Evolutionary conservation across 1,284 basidiomycete genomes (phyloP).

Genomic region (Tilletia walkeri): DNA sequence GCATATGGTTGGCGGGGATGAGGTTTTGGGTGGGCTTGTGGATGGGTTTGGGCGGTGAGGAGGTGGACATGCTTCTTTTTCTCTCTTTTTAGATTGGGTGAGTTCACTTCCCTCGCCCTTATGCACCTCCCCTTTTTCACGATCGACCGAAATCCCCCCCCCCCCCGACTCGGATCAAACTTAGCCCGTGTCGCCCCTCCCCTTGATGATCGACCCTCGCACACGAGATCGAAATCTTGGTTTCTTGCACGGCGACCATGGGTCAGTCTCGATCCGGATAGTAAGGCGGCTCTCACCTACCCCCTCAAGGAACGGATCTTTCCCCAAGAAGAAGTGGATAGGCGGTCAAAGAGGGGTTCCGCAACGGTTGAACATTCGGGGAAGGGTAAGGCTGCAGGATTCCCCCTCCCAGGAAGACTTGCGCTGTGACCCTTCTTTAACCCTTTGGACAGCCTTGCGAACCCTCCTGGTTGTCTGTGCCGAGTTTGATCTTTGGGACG

Average conservation of each 20-base stretch:
- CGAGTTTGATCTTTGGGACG: no score
- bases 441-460: no score
- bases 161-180: background rate
- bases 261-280: conserved; percentile 17
- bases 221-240: no score
- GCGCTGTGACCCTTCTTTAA: no score
- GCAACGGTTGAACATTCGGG: no score
- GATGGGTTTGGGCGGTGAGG: background rate
- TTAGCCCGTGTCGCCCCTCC: conserved; percentile 6
- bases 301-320: background rate
- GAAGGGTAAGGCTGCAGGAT: no score
- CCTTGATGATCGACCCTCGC: no score
- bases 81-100: no score
- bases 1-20: conserved; percentile 9
- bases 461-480: no score
- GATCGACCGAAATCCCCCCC: background rate
- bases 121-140: background rate
- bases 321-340: no score
- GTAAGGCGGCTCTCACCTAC: background rate
- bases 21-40: conserved; percentile 2
- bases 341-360: no score
- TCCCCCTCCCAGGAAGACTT: no score
- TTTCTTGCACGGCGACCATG: background rate
- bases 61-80: background rate
- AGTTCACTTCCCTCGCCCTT: background rate